Evolutionary conservation across 176 grass and related monocot genomes (phyloP), one percentile per base, ranked within the genome.

Genomic region (Cymbopogon citratus): DNA sequence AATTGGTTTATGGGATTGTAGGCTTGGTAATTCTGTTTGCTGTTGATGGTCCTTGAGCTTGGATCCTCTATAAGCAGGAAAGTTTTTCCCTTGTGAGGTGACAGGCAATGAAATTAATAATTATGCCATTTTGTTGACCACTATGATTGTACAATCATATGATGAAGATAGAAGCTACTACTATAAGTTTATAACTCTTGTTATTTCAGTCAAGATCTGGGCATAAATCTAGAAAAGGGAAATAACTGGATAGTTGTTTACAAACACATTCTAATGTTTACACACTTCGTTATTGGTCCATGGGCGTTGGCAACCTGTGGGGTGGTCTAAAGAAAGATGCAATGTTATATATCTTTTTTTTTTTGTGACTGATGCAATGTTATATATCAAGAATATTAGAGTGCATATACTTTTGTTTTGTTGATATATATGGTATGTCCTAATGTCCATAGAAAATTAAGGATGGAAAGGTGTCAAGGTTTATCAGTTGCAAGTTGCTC

Each of bases 401-500:
- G 2, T 6, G 49, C 52, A n/a, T 7, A 56, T 56, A 56, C 52
- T 56, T 56, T 9, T 56, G 52, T 56, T 56, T 56, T 56, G 19
- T 56, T 56, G 52, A 56, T 56, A n/a, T 19, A n/a, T n/a, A 54
- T 54, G 51, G 48, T 19, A 7, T 51, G 48, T n/a, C 52, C 2
- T 15, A 7, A 7, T 51, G 48, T n/a, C 52, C 2, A 9, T 56
- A n/a, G 19, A 56, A 56, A 56, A 56, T 56, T 56, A 44, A 24
- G 23, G 64, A 13, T 63, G 73, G 21, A 46, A 77, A 83, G 24
- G 34, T 65, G 12, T 36, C 29, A 71, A 63, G 65, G 4, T 65
- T 74, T 83, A 64, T 64, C 57, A 74, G 63, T 2, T 83, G 27
- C 56, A 48, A 35, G 5, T 48, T 63, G 57, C 69, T 67, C 61